Evolutionary conservation across 176 grass and related monocot genomes (phyloP), one percentile per base, ranked within the genome.

Genomic region (Bonia amplexicaulis): DNA sequence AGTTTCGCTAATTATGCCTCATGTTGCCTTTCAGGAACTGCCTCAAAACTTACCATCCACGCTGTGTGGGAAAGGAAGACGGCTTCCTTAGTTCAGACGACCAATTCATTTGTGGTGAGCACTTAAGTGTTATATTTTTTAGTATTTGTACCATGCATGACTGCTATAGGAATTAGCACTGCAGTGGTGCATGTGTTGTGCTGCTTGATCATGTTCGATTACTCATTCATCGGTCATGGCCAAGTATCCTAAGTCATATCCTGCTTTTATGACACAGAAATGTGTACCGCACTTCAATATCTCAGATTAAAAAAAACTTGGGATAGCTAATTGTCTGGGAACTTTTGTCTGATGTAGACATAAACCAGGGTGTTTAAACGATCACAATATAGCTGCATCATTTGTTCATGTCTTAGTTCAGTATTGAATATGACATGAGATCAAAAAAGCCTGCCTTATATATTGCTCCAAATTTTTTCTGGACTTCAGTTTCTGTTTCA

Each of bases 41-140:
- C 83, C 79, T 84, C 74, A 98, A 98, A 66, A 64, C 77, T 64
- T 98, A 95, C 73, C 96, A 98, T 85, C 89, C 79, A 62, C 0
- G 33, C 0, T 98, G 96, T 57, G 72, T 83, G 39, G 71, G 39
- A 49, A 89, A 86, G 83, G 80, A 82, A 40, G 70, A 79, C 13
- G 77, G 39, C 27, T 80, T 87, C 81, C 74, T 88, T 71, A 76
- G 62, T 61, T 74, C 76, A 12, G 61, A 40, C 20, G 87, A 89
- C 13, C 44, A 42, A 46, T 95, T 90, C 85, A 79, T 87, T 29
- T 98, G 93, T 41, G 72, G 95, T 98, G 46, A 98, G 85, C 69
- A 68, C 14, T 35, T 71, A 17, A 22, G 40, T n/a, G 0, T 69
- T 39, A 2, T 20, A 4, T 1, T 2, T 42, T 51, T 8, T 37